Conservation (phyloP, 805 yeast species). For the Teunomyces atbi region DNA sequence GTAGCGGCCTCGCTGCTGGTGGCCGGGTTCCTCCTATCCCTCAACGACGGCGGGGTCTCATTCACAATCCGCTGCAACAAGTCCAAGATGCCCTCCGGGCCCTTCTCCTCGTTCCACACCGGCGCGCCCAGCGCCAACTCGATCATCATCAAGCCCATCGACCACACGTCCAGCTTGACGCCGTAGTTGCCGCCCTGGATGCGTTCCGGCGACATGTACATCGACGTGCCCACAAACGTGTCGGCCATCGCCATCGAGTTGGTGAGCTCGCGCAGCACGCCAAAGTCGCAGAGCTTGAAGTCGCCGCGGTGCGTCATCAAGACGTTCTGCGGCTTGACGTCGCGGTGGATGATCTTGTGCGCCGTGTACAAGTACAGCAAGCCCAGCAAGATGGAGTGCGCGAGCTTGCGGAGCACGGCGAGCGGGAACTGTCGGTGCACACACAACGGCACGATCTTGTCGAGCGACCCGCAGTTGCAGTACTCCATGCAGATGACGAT, state of each 20-base stretch:
- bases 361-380: constrained; percentile 75
- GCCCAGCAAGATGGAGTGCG: constrained; percentile 77
- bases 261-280: constrained; percentile 87
- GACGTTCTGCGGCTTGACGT: constrained; percentile 94
- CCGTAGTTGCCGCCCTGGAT: constrained; percentile 93
- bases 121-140: constrained; percentile 85
- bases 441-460: constrained; percentile 64
- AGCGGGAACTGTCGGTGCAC: constrained; percentile 47
- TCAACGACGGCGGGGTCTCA: constrained; percentile 79
- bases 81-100: constrained; percentile 86
- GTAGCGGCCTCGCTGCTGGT: too few relatives aligned
- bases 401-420: constrained; percentile 66
- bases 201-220: constrained; percentile 95
- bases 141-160: constrained; percentile 84
- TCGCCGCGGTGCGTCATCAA: constrained; percentile 82
- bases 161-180: constrained; percentile 97
- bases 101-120: constrained; percentile 65
- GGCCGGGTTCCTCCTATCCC: constrained; percentile 27
- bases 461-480: constrained; percentile 92
- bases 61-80: constrained; percentile 89
- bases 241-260: constrained; percentile 86
- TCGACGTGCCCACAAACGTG: constrained; percentile 96
- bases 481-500: constrained; percentile 94
- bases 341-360: constrained; percentile 91
- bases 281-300: constrained; percentile 93